Evolutionary conservation across 495 filamentous ascomycete genomes (phyloP), one percentile per base, ranked within the genome.

Genomic region (Collariella sp.): DNA sequence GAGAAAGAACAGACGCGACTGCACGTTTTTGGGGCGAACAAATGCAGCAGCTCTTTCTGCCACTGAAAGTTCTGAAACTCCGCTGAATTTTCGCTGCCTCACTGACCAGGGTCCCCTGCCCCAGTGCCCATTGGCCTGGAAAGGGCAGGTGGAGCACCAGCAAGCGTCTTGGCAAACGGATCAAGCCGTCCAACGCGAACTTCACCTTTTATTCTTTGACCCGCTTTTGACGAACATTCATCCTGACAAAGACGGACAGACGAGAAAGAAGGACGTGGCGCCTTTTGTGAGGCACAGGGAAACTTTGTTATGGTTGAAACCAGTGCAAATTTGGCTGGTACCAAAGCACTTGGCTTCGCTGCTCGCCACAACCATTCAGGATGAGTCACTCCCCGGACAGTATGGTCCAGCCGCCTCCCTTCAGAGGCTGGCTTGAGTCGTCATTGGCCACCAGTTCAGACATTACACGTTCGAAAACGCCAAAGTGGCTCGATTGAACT

Each of bases 11-110:
- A 34, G 31, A 34, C 6, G 6, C 12, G 31, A 34, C 31, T 5
- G 31, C 31, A 12, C 31, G 12, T 12, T 12, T 34, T 34, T 34
- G n/a, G n/a, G n/a, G 26, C 5, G 26, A 31, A 31, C 5, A 9
- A 5, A 4, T 31, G 26, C 26, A 31, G 26, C 26, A 31, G 4
- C 9, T 31, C 26, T 31, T 9, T 31, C 9, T 4, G 26, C 26
- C 24, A 36, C 47, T 45, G 54, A 51, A 50, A 31, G 39, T 52
- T 52, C 12, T 47, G 12, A 50, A 31, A 39, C 46, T 52, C 12
- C 54, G 12, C 13, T 36, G 48, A 56, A 38, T 26, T 29, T 48
- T 52, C 7, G 24, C n/a, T 18, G 16, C 23, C 39, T 26, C 22
- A 15, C 7, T 11, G 12, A 31, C 47, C 33, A 24, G 54, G 50